These are phyloP conservation scores for Neonectria magnoliae DNA, from an alignment of 2,329 filamentous ascomycete species.

Conservation along the genomic window DNA sequence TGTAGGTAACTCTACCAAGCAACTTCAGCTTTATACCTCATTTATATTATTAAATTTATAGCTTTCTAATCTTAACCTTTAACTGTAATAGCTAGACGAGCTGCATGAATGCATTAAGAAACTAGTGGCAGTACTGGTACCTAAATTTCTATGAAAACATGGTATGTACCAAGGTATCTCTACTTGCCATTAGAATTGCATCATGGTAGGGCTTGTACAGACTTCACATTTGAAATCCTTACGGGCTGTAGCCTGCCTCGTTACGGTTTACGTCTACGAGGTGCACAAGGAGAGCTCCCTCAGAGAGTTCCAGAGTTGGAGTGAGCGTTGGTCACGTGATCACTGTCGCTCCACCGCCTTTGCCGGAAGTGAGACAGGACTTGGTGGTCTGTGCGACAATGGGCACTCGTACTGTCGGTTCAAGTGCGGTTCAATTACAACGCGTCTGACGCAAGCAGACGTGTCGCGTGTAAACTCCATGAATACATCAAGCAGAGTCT, in stretches of 20 bases:
- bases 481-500: constrained; percentile 6
- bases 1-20: no score
- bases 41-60: no score
- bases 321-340: background rate
- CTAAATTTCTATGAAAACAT: no score
- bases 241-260: constrained; percentile 15
- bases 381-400: background rate
- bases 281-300: background rate
- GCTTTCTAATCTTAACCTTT: no score
- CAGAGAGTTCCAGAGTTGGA: background rate
- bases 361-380: background rate
- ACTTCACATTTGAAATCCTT: no score
- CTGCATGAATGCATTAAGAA: no score
- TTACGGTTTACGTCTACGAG: constrained; percentile 7
- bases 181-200: no score
- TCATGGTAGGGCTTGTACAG: no score
- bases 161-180: no score
- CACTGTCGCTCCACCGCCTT: background rate
- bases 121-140: no score
- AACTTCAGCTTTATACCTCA: no score
- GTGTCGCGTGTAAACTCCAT: constrained; percentile 22
- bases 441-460: constrained; percentile 9
- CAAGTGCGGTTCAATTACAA: constrained; percentile 6
- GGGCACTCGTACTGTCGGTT: background rate
- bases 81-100: no score